Evolutionary conservation across 2,329 filamentous ascomycete genomes (phyloP).

Genomic region (Setomelanomma holmii): DNA sequence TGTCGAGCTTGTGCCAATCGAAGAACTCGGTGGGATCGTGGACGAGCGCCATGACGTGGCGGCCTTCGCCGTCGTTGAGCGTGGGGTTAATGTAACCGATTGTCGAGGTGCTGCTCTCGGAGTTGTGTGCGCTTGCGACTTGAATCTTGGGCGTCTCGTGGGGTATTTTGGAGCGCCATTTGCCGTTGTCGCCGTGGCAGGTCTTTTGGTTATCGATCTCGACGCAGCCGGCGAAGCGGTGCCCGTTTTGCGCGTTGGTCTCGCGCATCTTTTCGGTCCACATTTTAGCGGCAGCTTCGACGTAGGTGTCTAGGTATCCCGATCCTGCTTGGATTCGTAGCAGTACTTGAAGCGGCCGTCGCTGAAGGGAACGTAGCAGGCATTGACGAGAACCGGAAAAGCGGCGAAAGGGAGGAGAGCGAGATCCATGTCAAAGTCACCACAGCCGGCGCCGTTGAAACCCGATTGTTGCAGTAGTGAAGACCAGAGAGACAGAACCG

Average conservation of each 20-base stretch:
- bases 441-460: too few species aligned
- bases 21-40: neutral
- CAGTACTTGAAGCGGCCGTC: neutral
- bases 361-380: neutral
- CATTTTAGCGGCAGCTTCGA: neutral
- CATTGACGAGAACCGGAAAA: neutral
- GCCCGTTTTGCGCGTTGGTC: neutral
- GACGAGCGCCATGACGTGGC: neutral
- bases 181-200: neutral
- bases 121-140: neutral
- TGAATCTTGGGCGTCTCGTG: neutral
- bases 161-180: neutral
- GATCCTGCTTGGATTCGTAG: neutral
- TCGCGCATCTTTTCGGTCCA: neutral
- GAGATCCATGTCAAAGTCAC: neutral
- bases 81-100: neutral
- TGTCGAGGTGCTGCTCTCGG: neutral
- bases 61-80: neutral
- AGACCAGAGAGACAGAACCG: too few species aligned
- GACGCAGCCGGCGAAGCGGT: neutral
- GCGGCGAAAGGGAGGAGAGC: neutral
- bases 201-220: neutral
- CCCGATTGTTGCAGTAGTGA: too few species aligned
- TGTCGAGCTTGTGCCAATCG: neutral
- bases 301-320: neutral